A percentile compares a stretch with the other conserved stretches of the same genome.
Conservation (phyloP, 208 protist genomes). For the Acanthamoeba healyi region DNA sequence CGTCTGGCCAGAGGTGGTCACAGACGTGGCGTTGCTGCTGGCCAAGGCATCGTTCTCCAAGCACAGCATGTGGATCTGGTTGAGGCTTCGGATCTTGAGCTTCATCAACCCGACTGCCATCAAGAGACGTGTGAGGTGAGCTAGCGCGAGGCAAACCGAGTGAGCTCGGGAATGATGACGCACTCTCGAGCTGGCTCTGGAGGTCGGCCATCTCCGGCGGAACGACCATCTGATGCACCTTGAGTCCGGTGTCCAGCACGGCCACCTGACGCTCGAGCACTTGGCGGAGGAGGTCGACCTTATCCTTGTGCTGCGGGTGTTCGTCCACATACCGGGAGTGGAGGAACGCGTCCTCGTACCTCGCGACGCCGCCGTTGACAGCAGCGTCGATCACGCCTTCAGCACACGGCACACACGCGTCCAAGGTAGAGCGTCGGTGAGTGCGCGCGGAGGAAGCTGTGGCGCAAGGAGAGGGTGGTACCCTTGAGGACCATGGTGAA, state of each 20-base stretch:
- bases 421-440: neutral
- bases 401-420: neutral
- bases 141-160: neutral
- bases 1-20: no score
- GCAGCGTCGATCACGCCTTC: constrained; percentile 27
- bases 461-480: neutral
- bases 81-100: neutral
- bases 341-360: constrained; percentile 53
- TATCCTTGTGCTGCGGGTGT: neutral
- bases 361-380: constrained; percentile 18
- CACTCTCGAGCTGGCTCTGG: constrained; percentile 45
- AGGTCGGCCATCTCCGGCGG: constrained; percentile 57
- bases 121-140: neutral
- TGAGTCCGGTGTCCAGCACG: constrained; percentile 2
- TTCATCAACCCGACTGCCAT: neutral
- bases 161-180: neutral
- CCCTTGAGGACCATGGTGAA: constrained; percentile 74
- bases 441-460: neutral
- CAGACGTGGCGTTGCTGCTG: no score
- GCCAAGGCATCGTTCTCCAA: neutral
- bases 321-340: neutral
- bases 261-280: constrained; percentile 1
- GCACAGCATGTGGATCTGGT: neutral
- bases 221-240: constrained; percentile 47
- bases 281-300: neutral